These are phyloP conservation scores for Globisporangium lucens DNA, from an alignment of 352 stramenopile genomes.

Conservation along the genomic window DNA sequence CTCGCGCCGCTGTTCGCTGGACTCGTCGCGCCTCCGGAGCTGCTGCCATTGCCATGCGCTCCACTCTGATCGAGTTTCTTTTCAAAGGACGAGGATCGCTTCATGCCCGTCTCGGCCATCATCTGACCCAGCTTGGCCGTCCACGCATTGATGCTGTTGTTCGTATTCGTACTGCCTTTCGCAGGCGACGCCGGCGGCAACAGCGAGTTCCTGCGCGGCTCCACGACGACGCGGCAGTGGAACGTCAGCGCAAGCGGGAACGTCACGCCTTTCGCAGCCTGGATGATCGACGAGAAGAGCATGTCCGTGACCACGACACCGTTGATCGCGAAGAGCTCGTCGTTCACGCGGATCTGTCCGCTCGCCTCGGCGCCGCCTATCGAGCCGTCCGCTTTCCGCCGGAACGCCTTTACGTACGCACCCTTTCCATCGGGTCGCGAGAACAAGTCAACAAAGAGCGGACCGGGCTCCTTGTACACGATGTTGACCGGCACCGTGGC, in stretches of 20 bases:
- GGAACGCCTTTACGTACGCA: slow-evolving; percentile 73
- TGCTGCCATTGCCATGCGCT: slow-evolving; percentile 11
- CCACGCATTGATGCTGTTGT: slow-evolving; percentile 27
- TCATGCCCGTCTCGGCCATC: slow-evolving; percentile 30
- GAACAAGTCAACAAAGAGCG: slow-evolving; percentile 75
- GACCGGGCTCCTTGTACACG: slow-evolving; percentile 42
- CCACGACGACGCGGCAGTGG: slow-evolving; percentile 26
- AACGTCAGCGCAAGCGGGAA: slow-evolving; percentile 75
- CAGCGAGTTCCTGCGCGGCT: slow-evolving; percentile 13
- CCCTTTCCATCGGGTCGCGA: slow-evolving; percentile 64
- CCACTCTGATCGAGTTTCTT: slow-evolving; percentile 22
- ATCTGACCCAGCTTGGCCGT: slow-evolving; percentile 46
- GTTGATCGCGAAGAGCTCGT: slow-evolving; percentile 76
- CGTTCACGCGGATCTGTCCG: slow-evolving; percentile 49
- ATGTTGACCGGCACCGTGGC: slow-evolving; percentile 37
- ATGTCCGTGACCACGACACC: slow-evolving; percentile 48
- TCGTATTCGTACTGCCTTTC: slow-evolving; percentile 16
- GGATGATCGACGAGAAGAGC: slow-evolving; percentile 64
- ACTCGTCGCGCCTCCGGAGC: slow-evolving; percentile 15
- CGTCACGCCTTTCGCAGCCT: slow-evolving; percentile 49
- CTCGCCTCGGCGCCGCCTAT: slow-evolving; percentile 58
- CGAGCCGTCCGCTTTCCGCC: slow-evolving; percentile 45
- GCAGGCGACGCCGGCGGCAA: slow-evolving; percentile 41
- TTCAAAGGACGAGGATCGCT: slow-evolving; percentile 57
- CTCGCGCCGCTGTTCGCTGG: slow-evolving; percentile 17